phyloP scores from a whole-genome alignment of 2,329 filamentous ascomycete genomes.

The Pyricularia sp. region DNA sequence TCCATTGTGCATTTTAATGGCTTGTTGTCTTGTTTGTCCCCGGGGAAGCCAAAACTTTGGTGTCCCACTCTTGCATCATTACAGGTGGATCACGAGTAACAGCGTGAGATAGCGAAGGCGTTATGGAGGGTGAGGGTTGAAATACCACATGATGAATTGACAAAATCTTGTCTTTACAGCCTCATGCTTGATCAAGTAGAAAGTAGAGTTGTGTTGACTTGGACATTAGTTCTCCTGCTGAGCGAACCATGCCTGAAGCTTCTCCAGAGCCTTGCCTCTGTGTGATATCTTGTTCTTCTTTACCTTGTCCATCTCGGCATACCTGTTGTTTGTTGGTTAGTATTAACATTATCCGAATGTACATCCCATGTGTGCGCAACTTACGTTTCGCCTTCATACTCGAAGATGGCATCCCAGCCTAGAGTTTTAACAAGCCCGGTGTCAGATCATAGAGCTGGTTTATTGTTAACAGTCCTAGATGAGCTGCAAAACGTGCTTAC shows the following conservation, averaged over 20 bases:
- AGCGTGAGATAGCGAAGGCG: not conserved
- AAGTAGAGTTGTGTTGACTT: not conserved
- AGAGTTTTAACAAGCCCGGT: not conserved
- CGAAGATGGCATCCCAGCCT: constrained; percentile 97
- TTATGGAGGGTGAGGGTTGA: not conserved
- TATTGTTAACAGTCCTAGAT: not conserved
- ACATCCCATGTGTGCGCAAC: constrained; percentile 12
- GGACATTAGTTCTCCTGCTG: constrained; percentile 15
- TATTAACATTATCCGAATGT: not conserved
- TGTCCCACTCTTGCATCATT: not conserved
- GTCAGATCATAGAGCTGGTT: not conserved
- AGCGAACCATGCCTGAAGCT: constrained; percentile 71
- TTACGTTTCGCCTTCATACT: constrained; percentile 76
- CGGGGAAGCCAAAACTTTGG: not conserved
- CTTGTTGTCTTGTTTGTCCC: not conserved
- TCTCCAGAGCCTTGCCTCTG: constrained; percentile 72
- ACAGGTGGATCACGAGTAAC: not conserved
- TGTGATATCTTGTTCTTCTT: constrained; percentile 92
- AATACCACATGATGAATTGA: not conserved
- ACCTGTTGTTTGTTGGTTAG: constrained; percentile 26
- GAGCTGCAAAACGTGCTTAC: constrained; percentile 33
- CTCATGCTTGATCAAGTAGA: not conserved
- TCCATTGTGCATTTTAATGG: not conserved
- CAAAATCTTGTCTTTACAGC: not conserved
- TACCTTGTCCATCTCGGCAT: constrained; percentile 85